Base-by-base conservation (phyloP, 805 yeast species). In the Barnettozyma siamensis region DNA sequence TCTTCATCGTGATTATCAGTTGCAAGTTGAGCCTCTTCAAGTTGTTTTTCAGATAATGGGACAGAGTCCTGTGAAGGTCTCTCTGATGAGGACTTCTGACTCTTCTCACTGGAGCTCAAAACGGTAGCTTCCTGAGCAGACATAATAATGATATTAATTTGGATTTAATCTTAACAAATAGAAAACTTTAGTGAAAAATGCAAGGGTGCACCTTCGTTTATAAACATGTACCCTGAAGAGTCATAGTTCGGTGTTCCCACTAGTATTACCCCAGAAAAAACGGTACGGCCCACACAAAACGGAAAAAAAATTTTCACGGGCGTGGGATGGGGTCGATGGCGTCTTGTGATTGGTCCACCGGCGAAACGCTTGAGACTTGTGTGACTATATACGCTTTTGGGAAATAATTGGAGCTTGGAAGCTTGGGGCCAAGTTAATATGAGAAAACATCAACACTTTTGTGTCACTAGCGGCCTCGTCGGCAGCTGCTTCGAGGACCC, bases 1-100 rank as follows among this genome's bases (percentile, higher is more conserved):
- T 41, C 41, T 30, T 38, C 24, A 15, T 46, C 42, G 18, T 42
- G 37, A 7, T 28, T 19, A 19, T 34, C 29, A 16, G n/a, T 23
- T 7, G 19, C 17, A 7, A 7, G 10, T 7, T 23, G 7, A 23
- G 11, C 29, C 7, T 26, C 13, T 26, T 26, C 6, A 8, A 26
- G 13, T 11, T 26, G 29, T 26, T 26, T 11, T 7, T 26, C n/a
- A 26, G 13, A 8, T 11, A 26, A 26, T 11, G 13, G n/a, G 13
- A 11, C 29, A 26, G 29, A 26, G 5, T 26, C 29, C n/a, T 26
- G 29, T 26, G 29, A 26, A 26, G 11, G 29, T 26, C 29, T 26
- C 5, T 26, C 29, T 26, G 29, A 26, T 8, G 29, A 26, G 11
- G 29, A 26, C n/a, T 26, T 13, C 11, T 26, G 29, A 11, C 29